Conservation (phyloP, 805 yeast genomes). For the Hanseniaspora vineae region DNA sequence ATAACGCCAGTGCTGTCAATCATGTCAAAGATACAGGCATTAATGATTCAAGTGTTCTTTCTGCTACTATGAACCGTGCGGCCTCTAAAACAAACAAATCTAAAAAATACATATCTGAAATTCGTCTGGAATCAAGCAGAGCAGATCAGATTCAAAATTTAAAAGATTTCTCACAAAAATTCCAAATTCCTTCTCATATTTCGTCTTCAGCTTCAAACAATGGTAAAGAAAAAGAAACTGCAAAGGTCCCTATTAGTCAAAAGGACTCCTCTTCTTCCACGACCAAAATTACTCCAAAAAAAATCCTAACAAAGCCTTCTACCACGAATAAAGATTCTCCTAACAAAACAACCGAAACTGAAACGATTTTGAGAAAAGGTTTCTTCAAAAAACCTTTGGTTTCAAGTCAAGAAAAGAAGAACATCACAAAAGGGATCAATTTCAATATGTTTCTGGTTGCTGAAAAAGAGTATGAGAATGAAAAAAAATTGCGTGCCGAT, state of each 20-base stretch:
- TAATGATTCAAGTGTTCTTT: neutral
- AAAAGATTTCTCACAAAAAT: conserved; percentile 8
- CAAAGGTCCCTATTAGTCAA: neutral
- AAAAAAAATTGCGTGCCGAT: conserved; percentile 9
- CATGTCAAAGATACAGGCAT: conserved; percentile 2
- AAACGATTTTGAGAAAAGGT: conserved; percentile 11
- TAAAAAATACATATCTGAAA: conserved; percentile 14
- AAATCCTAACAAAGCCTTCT: no score
- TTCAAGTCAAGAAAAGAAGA: conserved; percentile 7
- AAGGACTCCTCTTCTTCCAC: neutral
- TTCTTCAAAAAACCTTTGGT: conserved; percentile 15
- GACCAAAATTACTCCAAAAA: no score
- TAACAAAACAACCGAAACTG: conserved; percentile 7
- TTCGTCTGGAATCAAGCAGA: conserved; percentile 19
- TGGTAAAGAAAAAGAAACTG: neutral
- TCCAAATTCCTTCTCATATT: conserved; percentile 18
- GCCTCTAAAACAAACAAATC: conserved; percentile 27
- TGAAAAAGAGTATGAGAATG: conserved; percentile 24
- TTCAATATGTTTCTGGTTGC: conserved; percentile 44
- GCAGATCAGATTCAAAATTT: conserved; percentile 22
- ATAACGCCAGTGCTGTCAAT: no score
- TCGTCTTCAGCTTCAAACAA: conserved; percentile 13
- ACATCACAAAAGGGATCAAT: neutral
- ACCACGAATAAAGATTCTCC: neutral
- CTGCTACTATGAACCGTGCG: conserved; percentile 31